Base-by-base conservation (phyloP, 2,329 filamentous ascomycete species). In the Coniochaeta sp. region DNA sequence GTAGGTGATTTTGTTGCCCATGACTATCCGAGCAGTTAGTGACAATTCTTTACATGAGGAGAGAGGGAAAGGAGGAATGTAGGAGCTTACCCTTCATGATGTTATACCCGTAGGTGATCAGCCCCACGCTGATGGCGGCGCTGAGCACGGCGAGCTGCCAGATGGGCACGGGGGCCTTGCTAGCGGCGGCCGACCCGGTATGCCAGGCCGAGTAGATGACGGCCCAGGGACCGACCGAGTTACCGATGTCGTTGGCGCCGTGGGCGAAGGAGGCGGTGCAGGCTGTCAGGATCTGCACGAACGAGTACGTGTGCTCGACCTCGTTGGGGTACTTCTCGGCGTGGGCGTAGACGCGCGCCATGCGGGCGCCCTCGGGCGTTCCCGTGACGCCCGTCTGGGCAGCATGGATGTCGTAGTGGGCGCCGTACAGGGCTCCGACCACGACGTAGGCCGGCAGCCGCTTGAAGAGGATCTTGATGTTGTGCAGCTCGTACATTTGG, bases 1-100 rank as follows among this genome's bases (percentile, higher is more conserved):
- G 73, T 89, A 89, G 61, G 88, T 90, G 72, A 90, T 86, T 74
- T 89, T 89, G 80, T 91, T 92, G 58, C 89, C 89, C 88, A 91
- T 91, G 73, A 89, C 86, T 86, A 65, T 63, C 32, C 16, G 34
- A 59, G 65, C n/a, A 62, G 54, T 56, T 56, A 67, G 63, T 17
- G 58, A 52, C 2, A n/a, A 54, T 4, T 32, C 16, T 52, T 26
- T 22, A 2, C 28, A 24, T 32, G 16, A 24, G 4, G 8, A 19
- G 26, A 32, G n/a, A 22, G 52, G 28, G 16, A n/a, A n/a, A 32
- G 4, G 28, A 28, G 47, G 14, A 8, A 47, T n/a, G 28, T 6
- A n/a, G 7, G 10, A 12, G 64, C 80, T 72, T 74, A 85, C 83
- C 85, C 77, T 89, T 90, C 88, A 91, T 91, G 75, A 91, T 91